Percentiles rank a stretch among this genome's conserved stretches.
phyloP scores from a whole-genome alignment of 352 stramenopile species.

The Globisporangium nodosum region DNA sequence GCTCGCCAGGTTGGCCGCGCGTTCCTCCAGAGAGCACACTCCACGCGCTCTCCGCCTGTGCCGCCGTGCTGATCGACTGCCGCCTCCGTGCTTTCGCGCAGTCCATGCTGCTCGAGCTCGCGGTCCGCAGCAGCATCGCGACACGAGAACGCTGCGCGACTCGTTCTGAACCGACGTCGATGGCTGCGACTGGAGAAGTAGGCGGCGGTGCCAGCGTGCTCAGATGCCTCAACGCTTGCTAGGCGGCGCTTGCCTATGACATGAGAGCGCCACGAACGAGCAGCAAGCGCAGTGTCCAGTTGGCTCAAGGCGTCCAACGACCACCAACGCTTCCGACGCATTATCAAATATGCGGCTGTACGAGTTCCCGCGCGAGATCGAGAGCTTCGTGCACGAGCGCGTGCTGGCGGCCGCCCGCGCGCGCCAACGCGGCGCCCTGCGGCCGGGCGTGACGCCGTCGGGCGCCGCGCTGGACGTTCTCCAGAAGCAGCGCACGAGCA shows the following conservation, averaged over 20 bases:
- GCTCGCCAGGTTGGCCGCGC: not conserved
- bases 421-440: constrained; percentile 36
- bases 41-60: not conserved
- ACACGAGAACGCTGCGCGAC: not conserved
- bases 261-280: too few species aligned
- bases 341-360: constrained; percentile 11
- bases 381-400: constrained; percentile 42
- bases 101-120: not conserved
- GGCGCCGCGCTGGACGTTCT: constrained; percentile 33
- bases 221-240: too few species aligned
- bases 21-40: not conserved
- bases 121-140: not conserved
- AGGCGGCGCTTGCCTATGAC: too few species aligned
- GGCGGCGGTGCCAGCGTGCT: too few species aligned
- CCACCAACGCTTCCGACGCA: too few species aligned
- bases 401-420: constrained; percentile 19
- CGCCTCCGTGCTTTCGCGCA: not conserved
- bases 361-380: constrained; percentile 51
- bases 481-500: constrained; percentile 30
- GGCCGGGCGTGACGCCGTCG: constrained; percentile 34
- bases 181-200: too few species aligned
- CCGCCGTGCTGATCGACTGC: not conserved
- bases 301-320: too few species aligned
- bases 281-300: too few species aligned
- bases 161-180: too few species aligned